Evolutionary conservation across 1,284 basidiomycete species (phyloP).

Genomic region (Prillingera fragicola): DNA sequence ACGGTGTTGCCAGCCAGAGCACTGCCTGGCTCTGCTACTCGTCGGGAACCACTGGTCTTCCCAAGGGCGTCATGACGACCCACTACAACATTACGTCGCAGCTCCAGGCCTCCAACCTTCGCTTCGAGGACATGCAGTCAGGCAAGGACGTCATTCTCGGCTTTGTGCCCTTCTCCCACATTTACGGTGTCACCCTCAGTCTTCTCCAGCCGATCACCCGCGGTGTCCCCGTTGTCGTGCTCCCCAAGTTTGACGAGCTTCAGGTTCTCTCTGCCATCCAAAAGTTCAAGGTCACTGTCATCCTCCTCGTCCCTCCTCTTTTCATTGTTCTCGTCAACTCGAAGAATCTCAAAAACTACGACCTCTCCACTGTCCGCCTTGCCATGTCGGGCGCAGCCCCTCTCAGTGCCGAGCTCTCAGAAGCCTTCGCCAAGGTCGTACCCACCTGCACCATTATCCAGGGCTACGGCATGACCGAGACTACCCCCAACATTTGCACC

Average conservation of each 20-base stretch:
- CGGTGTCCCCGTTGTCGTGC: slow-evolving; percentile 61
- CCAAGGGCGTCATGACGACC: slow-evolving; percentile 53
- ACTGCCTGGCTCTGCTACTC: slow-evolving; percentile 55
- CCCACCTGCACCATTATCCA: too few species aligned
- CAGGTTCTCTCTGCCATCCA: slow-evolving; percentile 64
- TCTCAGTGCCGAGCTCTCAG: slow-evolving; percentile 51
- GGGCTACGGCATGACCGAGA: slow-evolving; percentile 49
- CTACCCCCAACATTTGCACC: slow-evolving; percentile 42
- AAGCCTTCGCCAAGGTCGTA: slow-evolving; percentile 23
- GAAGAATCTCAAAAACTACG: slow-evolving; percentile 60
- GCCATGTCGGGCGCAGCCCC: slow-evolving; percentile 78
- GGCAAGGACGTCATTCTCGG: slow-evolving; percentile 11
- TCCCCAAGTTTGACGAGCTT: slow-evolving; percentile 57
- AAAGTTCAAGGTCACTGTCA: slow-evolving; percentile 59
- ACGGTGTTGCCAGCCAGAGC: slow-evolving; percentile 4
- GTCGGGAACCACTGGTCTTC: slow-evolving; percentile 55
- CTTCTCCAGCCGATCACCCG: slow-evolving; percentile 59
- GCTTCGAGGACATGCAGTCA: not conserved
- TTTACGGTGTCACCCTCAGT: slow-evolving; percentile 15
- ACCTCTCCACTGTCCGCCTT: slow-evolving; percentile 59
- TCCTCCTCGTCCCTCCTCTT: slow-evolving; percentile 76
- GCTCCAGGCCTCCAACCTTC: slow-evolving; percentile 2
- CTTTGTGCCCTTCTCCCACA: slow-evolving; percentile 13
- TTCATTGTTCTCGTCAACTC: slow-evolving; percentile 54
- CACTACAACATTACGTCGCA: slow-evolving; percentile 58